Evolutionary conservation across 768 basidiomycete species (phyloP), one percentile per base, ranked within the genome.

Genomic region (Daedaleopsis sinensis): DNA sequence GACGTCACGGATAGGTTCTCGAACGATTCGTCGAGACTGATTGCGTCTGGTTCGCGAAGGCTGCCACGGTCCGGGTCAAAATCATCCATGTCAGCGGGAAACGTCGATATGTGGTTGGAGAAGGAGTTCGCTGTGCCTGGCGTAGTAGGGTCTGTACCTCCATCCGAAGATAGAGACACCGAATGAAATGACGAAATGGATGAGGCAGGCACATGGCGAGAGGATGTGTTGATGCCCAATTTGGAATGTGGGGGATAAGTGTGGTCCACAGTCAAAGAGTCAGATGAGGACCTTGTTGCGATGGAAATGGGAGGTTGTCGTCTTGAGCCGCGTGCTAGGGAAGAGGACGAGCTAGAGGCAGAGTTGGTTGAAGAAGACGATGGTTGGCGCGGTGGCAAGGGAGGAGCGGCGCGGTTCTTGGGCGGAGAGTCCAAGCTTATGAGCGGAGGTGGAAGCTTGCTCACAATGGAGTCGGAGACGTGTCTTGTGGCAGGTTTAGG

Each of bases 131-230:
- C 43, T 8, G 52, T 54, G 42, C 63, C 62, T 3, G 70, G 67
- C 12, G 69, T 66, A 36, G 57, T 52, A 42, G 74, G 73, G 37
- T 68, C 59, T 4, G 66, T 72, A 42, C 72, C 76, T 75, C 77
- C 71, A 63, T 88, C 87, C 8, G 88, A 89, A 1, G 90, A 92
- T 18, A 93, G 80, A 1, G 91, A 93, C 24, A 93, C 88, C 2
- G 91, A 91, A 67, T 91, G 90, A 63, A 93, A 91, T 32, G 91
- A 93, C 3, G 91, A 92, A 42, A 91, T 82, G 51, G 91, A 93
- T 1, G 89, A 90, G 3, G 81, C 82, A 5, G 84, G 81, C 5
- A 77, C 81, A 70, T 92, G 90, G 44, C 79, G 77, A 18, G 62
- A 62, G 50, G 60, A 79, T 19, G 72, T 71, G 64, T 71, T 73